These are phyloP conservation scores for Grifola frondosa DNA, from an alignment of 1,284 basidiomycete species.

Conservation along the genomic window DNA sequence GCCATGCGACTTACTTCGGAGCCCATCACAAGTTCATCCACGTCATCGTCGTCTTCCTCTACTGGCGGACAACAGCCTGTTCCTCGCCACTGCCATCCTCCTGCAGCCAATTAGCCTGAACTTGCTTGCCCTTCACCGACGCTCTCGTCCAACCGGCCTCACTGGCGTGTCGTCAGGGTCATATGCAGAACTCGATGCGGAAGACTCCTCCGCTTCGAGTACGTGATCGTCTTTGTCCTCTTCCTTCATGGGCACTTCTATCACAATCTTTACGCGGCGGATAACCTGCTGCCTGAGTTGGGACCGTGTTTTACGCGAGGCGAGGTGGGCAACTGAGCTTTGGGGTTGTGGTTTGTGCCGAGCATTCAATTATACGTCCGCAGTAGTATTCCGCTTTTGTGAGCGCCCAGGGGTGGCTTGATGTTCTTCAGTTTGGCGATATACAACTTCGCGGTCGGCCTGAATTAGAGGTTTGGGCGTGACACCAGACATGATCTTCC, in stretches of 20 bases:
- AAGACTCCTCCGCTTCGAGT: conserved; percentile 16
- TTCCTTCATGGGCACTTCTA: conserved; percentile 46
- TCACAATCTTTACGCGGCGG: conserved; percentile 43
- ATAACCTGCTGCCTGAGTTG: conserved; percentile 31
- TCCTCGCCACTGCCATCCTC: too few relatives aligned
- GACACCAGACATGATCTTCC: too few relatives aligned
- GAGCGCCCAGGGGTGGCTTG: too few relatives aligned
- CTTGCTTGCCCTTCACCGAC: conserved; percentile 4
- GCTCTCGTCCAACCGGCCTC: conserved; percentile 4
- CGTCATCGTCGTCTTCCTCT: conserved; percentile 18
- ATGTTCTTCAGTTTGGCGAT: too few relatives aligned
- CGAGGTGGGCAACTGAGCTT: conserved; percentile 5
- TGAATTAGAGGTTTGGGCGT: too few relatives aligned
- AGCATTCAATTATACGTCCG: conserved; percentile 8
- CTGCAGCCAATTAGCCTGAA: conserved; percentile 10
- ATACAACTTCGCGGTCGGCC: too few relatives aligned
- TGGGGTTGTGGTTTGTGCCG: conserved; percentile 9
- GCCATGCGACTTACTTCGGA: not conserved
- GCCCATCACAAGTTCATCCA: conserved; percentile 11
- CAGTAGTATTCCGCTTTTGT: conserved; percentile 20
- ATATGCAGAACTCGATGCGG: conserved; percentile 19
- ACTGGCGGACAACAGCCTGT: conserved; percentile 22
- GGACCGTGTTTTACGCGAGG: too few relatives aligned
- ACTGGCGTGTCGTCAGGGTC: conserved; percentile 17
- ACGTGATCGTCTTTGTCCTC: conserved; percentile 24